Percentiles rank a stretch among this genome's conserved stretches.
Evolutionary conservation across 441 rosid species (phyloP).

Genomic region (Capsella rubella): DNA sequence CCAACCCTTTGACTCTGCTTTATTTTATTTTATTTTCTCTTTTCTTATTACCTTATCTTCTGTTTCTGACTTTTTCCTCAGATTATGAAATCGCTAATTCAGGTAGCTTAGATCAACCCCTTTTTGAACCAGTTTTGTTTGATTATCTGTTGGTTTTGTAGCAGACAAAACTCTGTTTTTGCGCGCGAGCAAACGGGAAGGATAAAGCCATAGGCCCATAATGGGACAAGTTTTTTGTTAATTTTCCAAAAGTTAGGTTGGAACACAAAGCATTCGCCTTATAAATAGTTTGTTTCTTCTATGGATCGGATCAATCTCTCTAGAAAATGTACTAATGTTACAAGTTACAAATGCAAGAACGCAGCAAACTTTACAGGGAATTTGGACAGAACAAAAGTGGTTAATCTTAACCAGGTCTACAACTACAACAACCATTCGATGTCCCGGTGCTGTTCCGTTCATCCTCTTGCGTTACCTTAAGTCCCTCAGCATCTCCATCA

Average conservation of each 20-base stretch:
- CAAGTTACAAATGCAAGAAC: slow-evolving; percentile 31
- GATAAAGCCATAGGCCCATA: no score
- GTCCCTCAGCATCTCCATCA: slow-evolving; percentile 14
- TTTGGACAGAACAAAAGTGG: background rate
- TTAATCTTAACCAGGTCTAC: slow-evolving; percentile 35
- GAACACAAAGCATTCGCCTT: background rate
- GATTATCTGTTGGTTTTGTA: background rate
- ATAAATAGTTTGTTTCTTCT: background rate
- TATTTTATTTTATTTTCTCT: background rate
- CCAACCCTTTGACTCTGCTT: slow-evolving; percentile 38
- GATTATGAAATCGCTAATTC: background rate
- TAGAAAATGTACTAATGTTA: slow-evolving; percentile 26
- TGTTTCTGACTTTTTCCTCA: background rate
- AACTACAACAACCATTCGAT: slow-evolving; percentile 34
- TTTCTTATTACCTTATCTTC: background rate
- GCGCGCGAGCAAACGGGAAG: slow-evolving; percentile 21
- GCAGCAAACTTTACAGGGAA: slow-evolving; percentile 14
- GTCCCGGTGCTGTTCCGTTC: slow-evolving; percentile 26
- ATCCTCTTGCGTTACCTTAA: slow-evolving; percentile 22
- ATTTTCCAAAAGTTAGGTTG: background rate
- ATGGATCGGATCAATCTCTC: slow-evolving; percentile 27
- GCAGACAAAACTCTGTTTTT: background rate
- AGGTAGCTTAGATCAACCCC: slow-evolving; percentile 1
- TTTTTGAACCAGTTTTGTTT: background rate
- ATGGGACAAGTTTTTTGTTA: background rate